Evolutionary conservation across 1,139 yeast genomes (phyloP).

Genomic region (Geotrichum klebahnii): DNA sequence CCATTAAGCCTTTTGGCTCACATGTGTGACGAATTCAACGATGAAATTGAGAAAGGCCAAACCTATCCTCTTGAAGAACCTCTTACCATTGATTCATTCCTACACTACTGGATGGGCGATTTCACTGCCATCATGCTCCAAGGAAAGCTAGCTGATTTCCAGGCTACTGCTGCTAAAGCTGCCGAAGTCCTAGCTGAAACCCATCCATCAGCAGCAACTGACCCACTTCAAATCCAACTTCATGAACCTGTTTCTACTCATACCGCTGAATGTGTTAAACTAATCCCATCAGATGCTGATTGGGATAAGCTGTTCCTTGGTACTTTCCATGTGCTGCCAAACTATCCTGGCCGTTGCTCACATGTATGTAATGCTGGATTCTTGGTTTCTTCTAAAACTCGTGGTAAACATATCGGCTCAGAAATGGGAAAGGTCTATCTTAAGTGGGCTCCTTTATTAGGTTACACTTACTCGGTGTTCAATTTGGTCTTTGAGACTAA

Average conservation of each 20-base stretch:
- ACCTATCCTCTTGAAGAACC: slow-evolving; percentile 74
- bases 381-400: slow-evolving; percentile 50
- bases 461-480: slow-evolving; percentile 75
- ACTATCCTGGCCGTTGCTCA: slow-evolving; percentile 70
- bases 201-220: slow-evolving; percentile 8
- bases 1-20: slow-evolving; percentile 70
- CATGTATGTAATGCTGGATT: slow-evolving; percentile 82
- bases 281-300: slow-evolving; percentile 29
- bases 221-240: slow-evolving; percentile 15
- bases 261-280: slow-evolving; percentile 9
- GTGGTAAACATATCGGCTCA: slow-evolving; percentile 60
- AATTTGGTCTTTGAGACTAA: slow-evolving; percentile 75
- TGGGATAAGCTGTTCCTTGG: slow-evolving; percentile 56
- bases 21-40: slow-evolving; percentile 75
- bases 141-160: slow-evolving; percentile 30
- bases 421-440: slow-evolving; percentile 59
- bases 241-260: slow-evolving; percentile 13
- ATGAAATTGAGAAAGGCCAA: slow-evolving; percentile 79
- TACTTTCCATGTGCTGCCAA: slow-evolving; percentile 70
- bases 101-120: slow-evolving; percentile 69
- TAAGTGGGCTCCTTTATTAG: slow-evolving; percentile 62
- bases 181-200: slow-evolving; percentile 17
- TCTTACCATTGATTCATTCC: slow-evolving; percentile 58
- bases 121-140: slow-evolving; percentile 53
- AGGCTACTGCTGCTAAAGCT: slow-evolving; percentile 5